Conservation (phyloP, 768 basidiomycete species). For the Mycena rebaudengoi region DNA sequence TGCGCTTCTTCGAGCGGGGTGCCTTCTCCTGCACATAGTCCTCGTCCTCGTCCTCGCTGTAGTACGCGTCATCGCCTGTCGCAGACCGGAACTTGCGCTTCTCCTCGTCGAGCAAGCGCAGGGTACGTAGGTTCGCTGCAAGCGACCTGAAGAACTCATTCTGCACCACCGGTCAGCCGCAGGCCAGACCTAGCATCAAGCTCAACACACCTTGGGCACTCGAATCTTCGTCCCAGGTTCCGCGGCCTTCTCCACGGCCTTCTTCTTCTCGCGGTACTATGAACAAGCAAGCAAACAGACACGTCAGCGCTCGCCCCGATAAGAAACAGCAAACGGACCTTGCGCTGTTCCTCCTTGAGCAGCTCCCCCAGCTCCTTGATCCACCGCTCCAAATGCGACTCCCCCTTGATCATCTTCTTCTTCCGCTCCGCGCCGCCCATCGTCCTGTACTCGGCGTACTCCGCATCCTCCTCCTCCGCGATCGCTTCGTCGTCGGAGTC, state of each 20-base stretch:
- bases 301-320: background rate
- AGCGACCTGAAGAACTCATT: conserved; percentile 76
- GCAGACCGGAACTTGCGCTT: conserved; percentile 48
- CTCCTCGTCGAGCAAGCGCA: conserved; percentile 68
- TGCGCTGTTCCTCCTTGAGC: conserved; percentile 72
- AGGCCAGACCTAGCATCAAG: background rate
- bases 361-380: conserved; percentile 69
- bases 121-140: conserved; percentile 59
- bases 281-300: background rate
- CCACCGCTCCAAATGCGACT: conserved; percentile 68
- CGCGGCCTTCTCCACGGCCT: conserved; percentile 54
- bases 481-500: conserved; percentile 32
- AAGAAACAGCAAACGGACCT: conserved; percentile 50
- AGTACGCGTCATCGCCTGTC: conserved; percentile 40
- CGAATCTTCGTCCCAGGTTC: conserved; percentile 57
- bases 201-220: conserved; percentile 62
- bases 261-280: conserved; percentile 74
- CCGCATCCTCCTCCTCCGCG: conserved; percentile 24
- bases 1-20: conserved; percentile 39
- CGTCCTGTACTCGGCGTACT: conserved; percentile 23
- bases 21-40: conserved; percentile 53
- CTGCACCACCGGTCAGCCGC: conserved; percentile 42
- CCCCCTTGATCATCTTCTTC: conserved; percentile 48
- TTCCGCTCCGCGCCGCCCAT: conserved; percentile 25
- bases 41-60: conserved; percentile 62